phyloP scores from a whole-genome alignment of 208 protist species.

The Tritrichomonas foetus region DNA sequence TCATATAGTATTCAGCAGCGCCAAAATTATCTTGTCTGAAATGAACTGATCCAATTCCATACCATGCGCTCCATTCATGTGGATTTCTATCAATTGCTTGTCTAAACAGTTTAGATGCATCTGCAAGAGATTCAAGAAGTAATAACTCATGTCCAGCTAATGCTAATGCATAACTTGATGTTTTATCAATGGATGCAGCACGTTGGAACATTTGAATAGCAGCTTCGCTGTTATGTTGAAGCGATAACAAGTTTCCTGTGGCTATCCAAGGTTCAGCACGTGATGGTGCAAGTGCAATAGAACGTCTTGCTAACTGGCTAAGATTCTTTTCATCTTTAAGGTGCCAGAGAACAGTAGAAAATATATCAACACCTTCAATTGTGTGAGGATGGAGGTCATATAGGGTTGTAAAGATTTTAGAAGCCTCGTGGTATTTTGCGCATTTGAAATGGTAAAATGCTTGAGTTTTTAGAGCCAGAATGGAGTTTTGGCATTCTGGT shows the following conservation, averaged over 20 bases:
- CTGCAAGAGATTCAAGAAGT: not conserved
- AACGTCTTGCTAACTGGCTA: not conserved
- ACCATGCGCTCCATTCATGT: constrained; percentile 30
- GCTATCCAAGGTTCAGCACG: not conserved
- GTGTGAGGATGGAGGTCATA: constrained; percentile 22
- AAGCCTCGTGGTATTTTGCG: not conserved
- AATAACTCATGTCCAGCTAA: constrained; percentile 10
- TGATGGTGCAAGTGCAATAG: not conserved
- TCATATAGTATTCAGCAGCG: constrained; percentile 26
- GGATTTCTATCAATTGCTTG: constrained; percentile 27
- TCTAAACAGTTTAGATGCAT: not conserved
- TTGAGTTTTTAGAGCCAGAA: not conserved
- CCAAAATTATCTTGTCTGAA: constrained; percentile 32
- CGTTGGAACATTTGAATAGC: constrained; percentile 24
- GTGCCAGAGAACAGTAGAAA: not conserved
- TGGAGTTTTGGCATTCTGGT: not conserved
- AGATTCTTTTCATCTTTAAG: constrained; percentile 35
- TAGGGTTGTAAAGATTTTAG: not conserved
- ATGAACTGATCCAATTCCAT: constrained; percentile 20
- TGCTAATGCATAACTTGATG: not conserved
- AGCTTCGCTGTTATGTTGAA: constrained; percentile 4
- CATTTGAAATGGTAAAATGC: constrained; percentile 5
- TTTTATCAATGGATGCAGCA: not conserved
- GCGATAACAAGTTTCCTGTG: not conserved
- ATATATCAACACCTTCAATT: constrained; percentile 16